Base-by-base conservation (phyloP, 345 rosid species). In the Hevea brasiliensis region DNA sequence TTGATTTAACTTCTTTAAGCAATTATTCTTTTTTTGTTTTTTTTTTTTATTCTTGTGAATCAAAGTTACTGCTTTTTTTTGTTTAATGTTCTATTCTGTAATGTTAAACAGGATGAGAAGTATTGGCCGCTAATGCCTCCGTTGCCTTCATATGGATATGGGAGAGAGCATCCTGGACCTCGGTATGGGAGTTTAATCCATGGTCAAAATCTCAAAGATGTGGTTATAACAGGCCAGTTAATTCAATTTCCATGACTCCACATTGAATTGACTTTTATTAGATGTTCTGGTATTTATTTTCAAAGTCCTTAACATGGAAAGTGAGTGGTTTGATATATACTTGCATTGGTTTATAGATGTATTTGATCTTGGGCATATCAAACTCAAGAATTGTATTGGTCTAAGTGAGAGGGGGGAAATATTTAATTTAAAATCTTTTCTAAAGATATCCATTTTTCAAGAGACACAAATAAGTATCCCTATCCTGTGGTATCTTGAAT, bases 161-260 rank as follows among this genome's bases (percentile, higher is more conserved):
- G 91, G 65, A 85, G 91, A 72, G 91, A 87, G 82, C 89, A 85
- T 78, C 74, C 73, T 61, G 91, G 91, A 73, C 89, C 91, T 73
- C 86, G 88, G n/a, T 87, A 81, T 74, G 86, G 89, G 66, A 87
- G 91, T 77, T 83, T 85, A 70, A 82, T 87, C 68, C 91, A 87
- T 63, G 89, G 91, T 50, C 91, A 87, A 78, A 84, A 87, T 72
- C 89, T 87, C 79, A 85, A 77, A 79, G 91, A 85, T 84, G 80
- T 87, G 59, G 84, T 81, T 57, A 82, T 87, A 80, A 87, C 89
- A 76, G 91, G 89, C 84, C 14, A 61, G 76, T 62, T 56, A 18
- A 35, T 45, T 35, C 27, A 37, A 32, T 47, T 35, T 76, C 18
- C 64, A 61, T 63, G 55, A 60, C 4, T 57, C 26, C 57, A 2